Percentiles rank a stretch among this genome's conserved stretches.
These are phyloP conservation scores for Neurospora sp. DNA, from an alignment of 495 filamentous ascomycete species.

Conservation along the genomic window DNA sequence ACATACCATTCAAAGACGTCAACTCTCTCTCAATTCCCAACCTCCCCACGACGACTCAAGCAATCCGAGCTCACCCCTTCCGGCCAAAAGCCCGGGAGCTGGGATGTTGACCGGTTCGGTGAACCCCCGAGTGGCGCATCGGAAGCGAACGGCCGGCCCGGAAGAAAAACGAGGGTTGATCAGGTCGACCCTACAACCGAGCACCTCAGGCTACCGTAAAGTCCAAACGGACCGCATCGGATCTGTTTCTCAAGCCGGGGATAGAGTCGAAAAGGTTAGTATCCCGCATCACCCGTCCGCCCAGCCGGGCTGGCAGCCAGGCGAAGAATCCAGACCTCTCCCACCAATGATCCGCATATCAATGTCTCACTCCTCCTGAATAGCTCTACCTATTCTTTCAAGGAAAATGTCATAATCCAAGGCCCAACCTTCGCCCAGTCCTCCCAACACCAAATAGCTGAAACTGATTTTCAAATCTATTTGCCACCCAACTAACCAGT, in stretches of 20 bases:
- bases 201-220: not conserved
- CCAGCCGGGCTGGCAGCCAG: not conserved
- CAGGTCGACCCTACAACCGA: not conserved
- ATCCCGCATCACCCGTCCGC: not conserved
- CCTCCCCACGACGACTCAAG: not conserved
- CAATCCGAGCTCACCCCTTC: not conserved
- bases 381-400: not conserved
- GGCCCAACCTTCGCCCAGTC: not conserved
- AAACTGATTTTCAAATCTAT: not conserved
- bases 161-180: not conserved
- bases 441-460: not conserved
- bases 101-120: not conserved
- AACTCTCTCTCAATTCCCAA: not conserved
- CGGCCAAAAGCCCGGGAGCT: not conserved
- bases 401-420: not conserved
- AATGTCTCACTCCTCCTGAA: not conserved
- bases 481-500: not conserved
- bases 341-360: not conserved
- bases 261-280: not conserved
- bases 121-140: not conserved
- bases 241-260: not conserved
- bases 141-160: not conserved
- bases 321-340: not conserved
- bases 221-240: not conserved
- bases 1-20: not conserved